Base-by-base conservation (phyloP, 2,329 filamentous ascomycete species). In the Alternaria solani region DNA sequence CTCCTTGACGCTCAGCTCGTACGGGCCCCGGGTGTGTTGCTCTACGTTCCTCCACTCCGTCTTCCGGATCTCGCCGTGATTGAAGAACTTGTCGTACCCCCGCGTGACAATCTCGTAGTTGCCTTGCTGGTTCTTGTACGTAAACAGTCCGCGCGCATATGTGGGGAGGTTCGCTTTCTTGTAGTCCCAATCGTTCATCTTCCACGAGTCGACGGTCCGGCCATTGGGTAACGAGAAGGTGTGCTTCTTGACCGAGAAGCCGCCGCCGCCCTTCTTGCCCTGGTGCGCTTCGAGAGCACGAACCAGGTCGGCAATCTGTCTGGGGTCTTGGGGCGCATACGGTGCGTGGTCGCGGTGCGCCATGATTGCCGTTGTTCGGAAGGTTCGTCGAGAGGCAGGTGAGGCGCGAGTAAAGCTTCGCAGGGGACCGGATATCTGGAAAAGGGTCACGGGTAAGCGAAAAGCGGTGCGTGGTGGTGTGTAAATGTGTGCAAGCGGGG, bases 41-140 rank as follows among this genome's bases (percentile, higher is more conserved):
- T 90, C 84, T 61, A 99, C 92, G 72, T 90, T 91, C 16, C 83
- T 78, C 95, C 95, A 99, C 70, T 89, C 86, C 4, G 95, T 99
- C 66, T 91, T 88, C 47, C 82, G 79, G 7, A 96, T 90, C 80
- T 99, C 95, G 51, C 87, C 87, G 41, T 92, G 86, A 71, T 99
- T 99, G 87, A 99, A 99, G 83, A 99, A 99, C 80, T 99, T 99
- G 84, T 99, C 94, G 80, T 99, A 99, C 52, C 95, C 95, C 69
- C 95, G 87, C 49, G 93, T 88, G 1, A 87, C 91, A 68, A 99
- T 97, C 78, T 97, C 92, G 12, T 87, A 82, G 8, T 87, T 83
- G 8, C 88, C 88, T 26, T 86, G 83, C 51, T 85, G 82, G 63
- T 87, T 89, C 65, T 81, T 86, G 42, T 90, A 91, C n/a, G 94